These are phyloP conservation scores for Candida tammaniensis DNA, from an alignment of 805 yeast species.

Conservation along the genomic window DNA sequence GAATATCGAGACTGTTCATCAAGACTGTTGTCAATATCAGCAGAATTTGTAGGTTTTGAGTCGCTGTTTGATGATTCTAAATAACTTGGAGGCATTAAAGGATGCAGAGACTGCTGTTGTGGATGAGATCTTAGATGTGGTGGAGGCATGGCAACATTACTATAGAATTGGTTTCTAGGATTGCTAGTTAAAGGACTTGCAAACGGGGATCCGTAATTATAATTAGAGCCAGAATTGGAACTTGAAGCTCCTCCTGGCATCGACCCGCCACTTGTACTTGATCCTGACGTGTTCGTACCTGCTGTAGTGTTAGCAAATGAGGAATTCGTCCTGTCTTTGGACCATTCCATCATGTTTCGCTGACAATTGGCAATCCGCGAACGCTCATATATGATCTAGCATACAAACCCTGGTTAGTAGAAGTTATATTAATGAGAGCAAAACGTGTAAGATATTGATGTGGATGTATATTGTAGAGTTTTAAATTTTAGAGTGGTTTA, in stretches of 20 bases:
- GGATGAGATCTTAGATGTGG: not conserved
- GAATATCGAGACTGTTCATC: conserved; percentile 14
- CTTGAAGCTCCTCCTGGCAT: no score
- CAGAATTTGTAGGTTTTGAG: not conserved
- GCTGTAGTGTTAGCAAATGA: not conserved
- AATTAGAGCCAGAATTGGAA: conserved; percentile 1
- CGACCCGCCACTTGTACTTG: no score
- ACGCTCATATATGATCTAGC: no score
- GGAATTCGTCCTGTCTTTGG: conserved; percentile 3
- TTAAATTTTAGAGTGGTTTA: no score
- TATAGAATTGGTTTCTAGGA: conserved; percentile 8
- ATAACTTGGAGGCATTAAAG: conserved; percentile 14
- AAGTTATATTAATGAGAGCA: no score
- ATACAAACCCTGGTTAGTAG: no score
- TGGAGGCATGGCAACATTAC: conserved; percentile 2
- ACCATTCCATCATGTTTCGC: conserved; percentile 12
- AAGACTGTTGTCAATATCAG: not conserved
- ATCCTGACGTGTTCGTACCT: no score
- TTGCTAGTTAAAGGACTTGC: conserved; percentile 13
- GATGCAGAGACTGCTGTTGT: conserved; percentile 2
- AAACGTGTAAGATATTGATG: no score
- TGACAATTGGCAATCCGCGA: no score
- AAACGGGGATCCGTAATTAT: conserved; percentile 4
- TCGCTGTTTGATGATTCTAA: not conserved
- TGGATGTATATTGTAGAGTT: no score